Evolutionary conservation across 164 flowering plant species (phyloP).

Genomic region (Echeveria elegans): DNA sequence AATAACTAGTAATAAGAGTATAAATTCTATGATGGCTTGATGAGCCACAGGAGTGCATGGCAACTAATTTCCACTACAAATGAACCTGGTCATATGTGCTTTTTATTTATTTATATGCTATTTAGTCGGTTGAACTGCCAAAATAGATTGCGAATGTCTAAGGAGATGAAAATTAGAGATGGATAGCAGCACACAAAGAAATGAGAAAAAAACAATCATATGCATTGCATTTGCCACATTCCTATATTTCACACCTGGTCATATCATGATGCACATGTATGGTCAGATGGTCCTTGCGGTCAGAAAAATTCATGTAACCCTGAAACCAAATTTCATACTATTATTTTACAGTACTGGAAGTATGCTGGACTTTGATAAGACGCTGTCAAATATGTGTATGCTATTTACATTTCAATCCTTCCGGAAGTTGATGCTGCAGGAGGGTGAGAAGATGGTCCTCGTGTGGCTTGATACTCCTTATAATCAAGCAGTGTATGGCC

Average conservation of each 20-base stretch:
- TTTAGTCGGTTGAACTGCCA: background rate
- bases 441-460: slow-evolving; percentile 93
- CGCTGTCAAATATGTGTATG: slow-evolving; percentile 63
- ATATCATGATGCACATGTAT: background rate
- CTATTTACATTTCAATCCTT: slow-evolving; percentile 75
- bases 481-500: slow-evolving; percentile 95
- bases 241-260: no score
- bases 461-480: slow-evolving; percentile 87
- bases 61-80: background rate
- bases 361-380: slow-evolving; percentile 39
- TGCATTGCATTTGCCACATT: background rate
- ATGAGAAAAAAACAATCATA: background rate
- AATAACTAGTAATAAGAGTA: background rate
- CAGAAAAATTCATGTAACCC: background rate
- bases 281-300: background rate
- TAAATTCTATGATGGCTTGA: background rate
- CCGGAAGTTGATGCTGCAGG: slow-evolving; percentile 80
- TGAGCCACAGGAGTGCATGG: background rate
- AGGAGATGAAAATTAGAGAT: background rate
- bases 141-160: background rate
- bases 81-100: background rate
- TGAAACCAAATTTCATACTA: background rate
- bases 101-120: background rate
- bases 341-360: slow-evolving; percentile 41
- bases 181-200: background rate